Evolutionary conservation across 441 rosid species (phyloP), one percentile per base, ranked within the genome.

Genomic region (Eruca vesicaria): DNA sequence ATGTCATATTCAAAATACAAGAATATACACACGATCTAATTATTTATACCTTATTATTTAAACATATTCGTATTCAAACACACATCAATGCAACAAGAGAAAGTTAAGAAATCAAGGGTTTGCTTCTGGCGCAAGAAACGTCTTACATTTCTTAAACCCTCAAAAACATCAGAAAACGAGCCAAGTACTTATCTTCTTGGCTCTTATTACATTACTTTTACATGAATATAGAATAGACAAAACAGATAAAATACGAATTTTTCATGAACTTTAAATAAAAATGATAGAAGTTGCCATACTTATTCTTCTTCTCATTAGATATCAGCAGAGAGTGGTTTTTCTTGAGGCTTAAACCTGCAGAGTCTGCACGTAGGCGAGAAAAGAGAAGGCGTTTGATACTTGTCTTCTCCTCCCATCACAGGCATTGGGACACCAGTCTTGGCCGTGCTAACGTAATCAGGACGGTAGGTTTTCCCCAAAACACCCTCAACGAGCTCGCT

Each of bases 341-440:
- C 80, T 57, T 81, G 85, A 21, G 77, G 74, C 43, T 83, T 80
- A 71, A 94, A 90, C 83, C 85, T 86, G 87, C 97, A 94, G 69
- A 57, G 81, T 68, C 63, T 76, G 82, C 99, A 94, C 71, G 79
- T 18, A 43, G 94, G 78, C 1, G 97, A 92, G 62, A 78, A 63
- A 12, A 90, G 84, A 7, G 97, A 86, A 32, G 87, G 85, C 7
- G 97, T 90, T 64, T 87, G 83, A 78, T 92, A 92, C 79, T 85
- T 90, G 77, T 90, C 97, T 62, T 94, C 93, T 1, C 99, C 96
- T 8, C 97, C 99, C 92, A 88, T 83, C 77, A 92, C 84, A 20
- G 99, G 99, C 96, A 90, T 90, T 0, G 91, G 82, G 23, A 92
- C 96, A 2, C 97, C 96, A 32, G 69, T 80, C 85, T 92, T 90